These are phyloP conservation scores for Pneumocystis canis DNA, from an alignment of 1,139 yeast genomes.

Conservation along the genomic window DNA sequence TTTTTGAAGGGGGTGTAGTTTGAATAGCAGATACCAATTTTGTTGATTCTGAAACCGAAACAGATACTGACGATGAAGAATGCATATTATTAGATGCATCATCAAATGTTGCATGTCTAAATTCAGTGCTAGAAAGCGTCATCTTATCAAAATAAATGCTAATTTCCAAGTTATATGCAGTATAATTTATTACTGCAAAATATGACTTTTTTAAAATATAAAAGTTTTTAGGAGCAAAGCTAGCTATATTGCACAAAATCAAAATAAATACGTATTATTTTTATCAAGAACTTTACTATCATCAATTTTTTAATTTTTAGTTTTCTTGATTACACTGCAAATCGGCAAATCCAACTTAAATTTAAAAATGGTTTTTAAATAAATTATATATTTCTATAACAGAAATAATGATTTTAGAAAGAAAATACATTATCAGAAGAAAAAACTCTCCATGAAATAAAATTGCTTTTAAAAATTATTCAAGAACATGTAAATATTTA, in stretches of 20 bases:
- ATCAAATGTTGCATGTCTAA: neutral
- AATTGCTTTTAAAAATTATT: neutral
- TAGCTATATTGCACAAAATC: neutral
- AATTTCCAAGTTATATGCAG: neutral
- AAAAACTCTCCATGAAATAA: neutral
- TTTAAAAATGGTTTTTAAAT: neutral
- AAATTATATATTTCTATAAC: neutral
- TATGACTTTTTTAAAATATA: neutral
- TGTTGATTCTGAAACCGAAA: neutral
- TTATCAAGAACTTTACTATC: neutral
- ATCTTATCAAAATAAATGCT: neutral
- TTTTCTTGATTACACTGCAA: neutral
- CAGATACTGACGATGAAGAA: neutral
- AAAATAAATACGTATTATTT: neutral
- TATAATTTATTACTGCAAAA: neutral
- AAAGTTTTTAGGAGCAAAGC: neutral
- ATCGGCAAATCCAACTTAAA: neutral
- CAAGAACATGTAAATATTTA: neutral
- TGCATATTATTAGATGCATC: neutral
- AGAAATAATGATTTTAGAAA: neutral
- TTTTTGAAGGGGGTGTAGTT: neutral
- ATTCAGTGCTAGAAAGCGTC: neutral
- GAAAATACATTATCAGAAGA: neutral
- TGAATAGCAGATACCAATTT: neutral
- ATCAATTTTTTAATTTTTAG: neutral